Evolutionary conservation across 2,329 filamentous ascomycete genomes (phyloP), one percentile per base, ranked within the genome.

Genomic region (Aspergillus novoparasiticus): DNA sequence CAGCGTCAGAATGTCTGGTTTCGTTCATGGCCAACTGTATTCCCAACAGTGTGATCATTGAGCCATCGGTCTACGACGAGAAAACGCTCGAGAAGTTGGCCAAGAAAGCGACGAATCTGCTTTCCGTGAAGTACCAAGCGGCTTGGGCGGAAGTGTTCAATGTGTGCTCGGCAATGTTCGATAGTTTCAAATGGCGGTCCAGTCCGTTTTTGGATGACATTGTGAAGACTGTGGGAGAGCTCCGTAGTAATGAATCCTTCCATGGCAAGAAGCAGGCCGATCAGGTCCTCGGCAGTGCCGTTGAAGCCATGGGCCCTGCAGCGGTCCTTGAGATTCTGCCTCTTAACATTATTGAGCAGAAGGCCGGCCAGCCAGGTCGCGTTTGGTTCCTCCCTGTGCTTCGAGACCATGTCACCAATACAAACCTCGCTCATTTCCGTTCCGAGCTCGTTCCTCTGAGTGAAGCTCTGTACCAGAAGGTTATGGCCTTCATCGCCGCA

Each of bases 111-210:
- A 89, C 90, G 65, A 87, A 90, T 43, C 83, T 98, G 9, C 84
- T 99, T 53, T 94, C 88, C 58, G 89, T 98, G 45, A 95, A 95
- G 73, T 99, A 94, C 74, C 95, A 98, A 80, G 88, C 90, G 30
- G 95, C 95, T 4, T 97, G 94, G 92, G 89, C 91, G 80, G 94
- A 99, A 76, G 93, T 96, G 0, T 98, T 98, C 81, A 92, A 89
- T 69, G 91, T 97, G 9, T 84, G 97, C 41, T 89, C 89, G 9
- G 91, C 92, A 59, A 91, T 97, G 82, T 97, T 97, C 68, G 92
- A 96, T 71, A 86, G 90, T 2, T 82, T 97, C 63, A 88, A 90
- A 70, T 98, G 94, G 94, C 89, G 89, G 64, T 89, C 94, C 2
- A 86, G 90, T 70, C 93, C 94, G 6, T 89, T 93, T 64, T 83